These are phyloP conservation scores for Echinosophora koreensis DNA, from an alignment of 306 rosid species.

Conservation along the genomic window DNA sequence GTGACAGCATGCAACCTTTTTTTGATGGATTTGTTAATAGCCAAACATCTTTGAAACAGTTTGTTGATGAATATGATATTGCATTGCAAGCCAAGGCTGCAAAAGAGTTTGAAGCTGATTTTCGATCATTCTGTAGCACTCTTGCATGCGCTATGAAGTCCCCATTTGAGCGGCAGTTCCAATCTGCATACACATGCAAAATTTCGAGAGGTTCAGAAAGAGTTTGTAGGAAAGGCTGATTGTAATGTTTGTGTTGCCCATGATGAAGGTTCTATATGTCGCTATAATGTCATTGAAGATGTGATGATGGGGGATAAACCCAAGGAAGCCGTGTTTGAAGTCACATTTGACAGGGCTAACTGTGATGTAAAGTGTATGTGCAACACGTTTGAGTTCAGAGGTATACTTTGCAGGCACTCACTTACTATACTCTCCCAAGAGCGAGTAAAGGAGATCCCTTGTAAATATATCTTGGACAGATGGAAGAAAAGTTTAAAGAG, in stretches of 20 bases:
- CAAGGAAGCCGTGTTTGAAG: neutral
- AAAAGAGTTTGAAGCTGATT: neutral
- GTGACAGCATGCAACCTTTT: neutral
- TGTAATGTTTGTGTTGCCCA: slow-evolving; percentile 1
- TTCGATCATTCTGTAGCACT: neutral
- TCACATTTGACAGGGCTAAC: slow-evolving; percentile 1
- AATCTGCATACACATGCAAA: slow-evolving; percentile 1
- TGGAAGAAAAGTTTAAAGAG: neutral
- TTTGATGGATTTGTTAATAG: neutral
- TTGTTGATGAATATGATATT: neutral
- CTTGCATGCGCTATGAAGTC: neutral
- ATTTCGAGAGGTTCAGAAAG: neutral
- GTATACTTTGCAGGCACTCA: slow-evolving; percentile 4
- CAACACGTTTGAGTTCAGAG: neutral
- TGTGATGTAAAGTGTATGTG: neutral
- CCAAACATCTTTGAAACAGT: neutral
- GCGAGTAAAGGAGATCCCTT: neutral
- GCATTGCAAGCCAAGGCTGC: neutral
- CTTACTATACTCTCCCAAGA: slow-evolving; percentile 1
- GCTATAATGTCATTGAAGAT: slow-evolving; percentile 5
- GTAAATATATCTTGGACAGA: neutral
- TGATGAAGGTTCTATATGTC: neutral
- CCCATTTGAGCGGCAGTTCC: slow-evolving; percentile 2
- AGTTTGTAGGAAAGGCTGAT: slow-evolving; percentile 9
- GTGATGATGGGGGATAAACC: slow-evolving; percentile 3